Conservation (phyloP, 768 basidiomycete species). For the Pisolithus orientalis region DNA sequence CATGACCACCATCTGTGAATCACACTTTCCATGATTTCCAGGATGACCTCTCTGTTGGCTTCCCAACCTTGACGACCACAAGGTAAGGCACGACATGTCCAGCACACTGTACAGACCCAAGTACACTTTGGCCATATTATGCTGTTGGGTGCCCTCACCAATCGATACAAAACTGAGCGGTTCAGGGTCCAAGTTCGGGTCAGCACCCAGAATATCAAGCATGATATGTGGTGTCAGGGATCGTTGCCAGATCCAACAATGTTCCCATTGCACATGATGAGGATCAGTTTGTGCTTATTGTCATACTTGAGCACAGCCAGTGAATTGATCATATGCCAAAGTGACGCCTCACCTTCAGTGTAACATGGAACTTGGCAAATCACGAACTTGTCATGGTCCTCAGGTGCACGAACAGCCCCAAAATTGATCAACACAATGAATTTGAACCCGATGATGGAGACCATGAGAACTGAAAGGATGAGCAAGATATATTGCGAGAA, state of each 20-base stretch:
- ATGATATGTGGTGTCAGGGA: slow-evolving; percentile 97
- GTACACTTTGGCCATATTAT: slow-evolving; percentile 98
- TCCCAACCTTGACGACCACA: slow-evolving; percentile 89
- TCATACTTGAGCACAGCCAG: slow-evolving; percentile 93
- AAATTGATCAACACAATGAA: too few species aligned
- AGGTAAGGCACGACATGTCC: slow-evolving; percentile 96
- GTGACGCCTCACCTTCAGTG: slow-evolving; percentile 86
- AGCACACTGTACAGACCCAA: slow-evolving; percentile 86
- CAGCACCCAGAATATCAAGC: slow-evolving; percentile 93
- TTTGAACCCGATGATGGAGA: too few species aligned
- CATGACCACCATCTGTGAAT: slow-evolving; percentile 94
- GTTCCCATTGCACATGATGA: too few species aligned
- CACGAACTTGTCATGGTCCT: too few species aligned
- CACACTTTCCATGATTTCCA: slow-evolving; percentile 97
- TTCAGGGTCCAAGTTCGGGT: slow-evolving; percentile 90
- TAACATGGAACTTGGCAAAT: slow-evolving; percentile 98
- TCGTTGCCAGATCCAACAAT: too few species aligned
- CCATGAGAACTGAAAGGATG: too few species aligned
- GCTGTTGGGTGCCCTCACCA: slow-evolving; percentile 90
- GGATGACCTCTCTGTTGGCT: slow-evolving; percentile 89
- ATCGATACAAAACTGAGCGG: slow-evolving; percentile 92
- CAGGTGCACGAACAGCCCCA: too few species aligned
- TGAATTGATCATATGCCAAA: slow-evolving; percentile 88
- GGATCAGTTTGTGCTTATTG: too few species aligned
- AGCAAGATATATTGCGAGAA: too few species aligned